Evolutionary conservation across 805 yeast species (phyloP), one percentile per base, ranked within the genome.

Genomic region (Cyberlindnera amylophila): DNA sequence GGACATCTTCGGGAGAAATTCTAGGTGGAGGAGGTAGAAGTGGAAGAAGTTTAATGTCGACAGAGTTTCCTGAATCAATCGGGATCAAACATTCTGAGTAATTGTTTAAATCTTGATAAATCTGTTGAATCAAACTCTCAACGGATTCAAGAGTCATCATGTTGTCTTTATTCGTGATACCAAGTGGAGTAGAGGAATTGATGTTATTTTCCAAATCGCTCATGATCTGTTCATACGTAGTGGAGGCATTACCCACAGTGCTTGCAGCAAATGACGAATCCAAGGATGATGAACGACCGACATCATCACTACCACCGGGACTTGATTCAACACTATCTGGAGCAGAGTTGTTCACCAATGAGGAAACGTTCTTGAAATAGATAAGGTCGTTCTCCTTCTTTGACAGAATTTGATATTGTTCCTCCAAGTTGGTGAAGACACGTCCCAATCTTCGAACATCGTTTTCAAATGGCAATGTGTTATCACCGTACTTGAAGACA

Each of bases 1-100:
- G 99, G 1, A 93, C 99, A 61, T 91, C 96, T 53, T 71, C 86
- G 0, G 95, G 78, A 38, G 80, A 71, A 17, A 93, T 67, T 36
- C 77, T 77, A 0, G 90, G 82, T 3, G 89, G 79, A 1, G 91
- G 96, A 11, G 85, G 83, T 28, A 84, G 67, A n/a, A 86, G 69
- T 0, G 98, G 98, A 55, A 93, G 86, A n/a, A 93, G 67, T 58
- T 95, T 93, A 57, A 95, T 88, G 63, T 93, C 96, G 21, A 93
- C 84, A 3, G 93, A 82, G 58, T 86, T 93, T 24, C 95, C 82
- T 18, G 81, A 81, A 57, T 91, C 96, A 27, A 93, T 79, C 0
- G 97, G 96, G 24, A 93, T 91, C 61, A 89, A 77, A 64, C 99
- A 93, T 62, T 93, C 99, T 0, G 96, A 87, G 64, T 90, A 95